phyloP scores from a whole-genome alignment of 805 yeast genomes.

The Myxozyma neotropica region DNA sequence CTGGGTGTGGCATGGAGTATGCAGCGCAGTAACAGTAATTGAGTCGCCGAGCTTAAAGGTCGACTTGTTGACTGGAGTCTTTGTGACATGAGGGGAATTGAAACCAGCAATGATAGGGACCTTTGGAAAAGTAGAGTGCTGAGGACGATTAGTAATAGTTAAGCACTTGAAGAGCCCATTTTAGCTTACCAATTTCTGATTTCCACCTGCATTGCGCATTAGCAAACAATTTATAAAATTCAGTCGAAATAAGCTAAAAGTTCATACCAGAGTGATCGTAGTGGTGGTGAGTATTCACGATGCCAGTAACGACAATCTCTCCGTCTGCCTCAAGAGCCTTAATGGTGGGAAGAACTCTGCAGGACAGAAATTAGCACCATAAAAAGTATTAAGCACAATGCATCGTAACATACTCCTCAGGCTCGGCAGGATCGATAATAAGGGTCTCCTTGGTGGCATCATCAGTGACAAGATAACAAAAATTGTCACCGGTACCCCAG shows the following conservation, averaged over 20 bases:
- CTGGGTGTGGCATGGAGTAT: slow-evolving; percentile 98
- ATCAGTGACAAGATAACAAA: slow-evolving; percentile 78
- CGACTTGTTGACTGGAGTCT: slow-evolving; percentile 68
- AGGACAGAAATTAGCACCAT: background rate
- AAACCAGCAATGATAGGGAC: slow-evolving; percentile 80
- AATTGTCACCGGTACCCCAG: slow-evolving; percentile 93
- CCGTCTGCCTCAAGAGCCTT: slow-evolving; percentile 42
- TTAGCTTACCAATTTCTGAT: slow-evolving; percentile 25
- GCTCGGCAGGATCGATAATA: slow-evolving; percentile 92
- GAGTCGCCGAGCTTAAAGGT: slow-evolving; percentile 63
- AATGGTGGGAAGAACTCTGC: slow-evolving; percentile 51
- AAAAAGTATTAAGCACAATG: too few relatives aligned
- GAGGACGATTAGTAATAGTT: background rate
- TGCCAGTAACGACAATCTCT: slow-evolving; percentile 61
- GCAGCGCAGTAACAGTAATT: slow-evolving; percentile 72
- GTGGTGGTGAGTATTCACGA: slow-evolving; percentile 96
- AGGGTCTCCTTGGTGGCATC: slow-evolving; percentile 67
- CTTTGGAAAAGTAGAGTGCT: slow-evolving; percentile 44
- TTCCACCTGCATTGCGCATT: slow-evolving; percentile 32
- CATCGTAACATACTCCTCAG: slow-evolving; percentile 53
- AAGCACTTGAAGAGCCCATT: background rate
- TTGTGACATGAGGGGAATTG: slow-evolving; percentile 72
- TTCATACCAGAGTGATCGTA: slow-evolving; percentile 94
- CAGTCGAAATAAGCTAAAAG: slow-evolving; percentile 38
- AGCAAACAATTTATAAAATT: background rate